Evolutionary conservation across 192 early-diverging fungal genomes (phyloP), one percentile per base, ranked within the genome.

Genomic region (Jimgerdemannia flammicorona): DNA sequence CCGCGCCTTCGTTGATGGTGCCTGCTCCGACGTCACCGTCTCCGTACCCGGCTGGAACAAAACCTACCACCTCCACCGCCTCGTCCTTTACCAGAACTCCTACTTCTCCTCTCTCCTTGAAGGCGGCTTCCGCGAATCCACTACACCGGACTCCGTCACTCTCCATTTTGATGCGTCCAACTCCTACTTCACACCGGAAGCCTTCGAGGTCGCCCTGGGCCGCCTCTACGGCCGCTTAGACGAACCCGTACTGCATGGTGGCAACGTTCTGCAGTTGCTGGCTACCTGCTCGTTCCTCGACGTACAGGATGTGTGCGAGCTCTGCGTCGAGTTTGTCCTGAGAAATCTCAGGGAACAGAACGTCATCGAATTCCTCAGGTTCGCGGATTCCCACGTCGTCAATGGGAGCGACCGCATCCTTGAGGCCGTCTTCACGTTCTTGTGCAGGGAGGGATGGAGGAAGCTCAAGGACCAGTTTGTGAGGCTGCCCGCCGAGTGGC

Each of bases 391-490:
- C 6, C 70, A 81, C 74, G 71, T 77, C 64, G 67, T 81, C 63
- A 81, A 86, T 18, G 83, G 86, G 18, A 77, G 80, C 66, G 77
- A 79, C 20, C 74, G 75, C 9, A 86, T 90, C 59, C 79, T 77
- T 2, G 84, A 85, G 59, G 85, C 87, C 40, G 82, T 83, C 59
- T 81, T 84, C 40, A 81, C 88, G 3, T 87, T 79, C 66, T 70
- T 90, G 42, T 90, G 87, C 64, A 76, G 88, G 40, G 86, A 87
- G 79, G 86, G 81, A 8, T 90, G 67, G 59, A 74, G 78, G 40
- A 83, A 84, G 20, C 76, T 85, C 10, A 40, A 72, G 7, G 20
- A 75, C 4, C 68, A 78, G 11, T 79, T 90, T 72, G 81, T 77
- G 29, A 44, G 43, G 17, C 54, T 87, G 9, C 84, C 86, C 1